These are phyloP conservation scores for Fusarium begoniae DNA, from an alignment of 2,329 filamentous ascomycete species.

Conservation along the genomic window DNA sequence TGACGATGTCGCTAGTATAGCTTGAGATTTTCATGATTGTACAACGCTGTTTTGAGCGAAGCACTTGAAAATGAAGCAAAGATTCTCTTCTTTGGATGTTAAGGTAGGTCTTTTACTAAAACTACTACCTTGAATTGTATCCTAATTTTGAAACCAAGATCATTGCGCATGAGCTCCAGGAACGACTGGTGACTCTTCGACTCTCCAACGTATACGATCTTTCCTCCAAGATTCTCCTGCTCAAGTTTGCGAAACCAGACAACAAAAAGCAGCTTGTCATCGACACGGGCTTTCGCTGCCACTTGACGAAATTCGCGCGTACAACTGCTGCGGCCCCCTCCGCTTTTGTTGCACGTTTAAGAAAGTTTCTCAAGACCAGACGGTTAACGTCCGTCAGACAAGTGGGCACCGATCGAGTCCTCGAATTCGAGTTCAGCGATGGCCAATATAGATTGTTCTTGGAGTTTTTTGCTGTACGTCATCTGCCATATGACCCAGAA, in stretches of 20 bases:
- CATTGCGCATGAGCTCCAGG: conserved; percentile 91
- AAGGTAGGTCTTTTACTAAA: conserved; percentile 57
- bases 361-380: conserved; percentile 88
- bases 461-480: conserved; percentile 83
- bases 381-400: conserved; percentile 83
- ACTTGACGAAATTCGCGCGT: conserved; percentile 89
- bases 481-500: background rate
- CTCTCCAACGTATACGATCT: conserved; percentile 96
- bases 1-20: conserved; percentile 20
- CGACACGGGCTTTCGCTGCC: conserved; percentile 95
- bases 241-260: conserved; percentile 94
- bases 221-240: conserved; percentile 91
- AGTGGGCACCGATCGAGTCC: conserved; percentile 90
- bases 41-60: background rate
- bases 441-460: conserved; percentile 87
- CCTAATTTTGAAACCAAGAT: conserved; percentile 64
- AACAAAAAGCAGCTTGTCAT: conserved; percentile 89
- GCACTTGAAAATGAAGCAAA: conserved; percentile 72
- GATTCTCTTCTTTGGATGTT: conserved; percentile 82
- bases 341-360: conserved; percentile 82
- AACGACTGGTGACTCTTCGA: conserved; percentile 78
- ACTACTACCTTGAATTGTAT: background rate
- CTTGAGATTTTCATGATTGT: conserved; percentile 20
- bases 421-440: conserved; percentile 93
- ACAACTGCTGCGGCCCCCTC: conserved; percentile 87